A percentile compares a stretch with the other conserved stretches of the same genome.
These are phyloP conservation scores for Fusarium ramigenum DNA, from an alignment of 2,329 filamentous ascomycete species.

Conservation along the genomic window DNA sequence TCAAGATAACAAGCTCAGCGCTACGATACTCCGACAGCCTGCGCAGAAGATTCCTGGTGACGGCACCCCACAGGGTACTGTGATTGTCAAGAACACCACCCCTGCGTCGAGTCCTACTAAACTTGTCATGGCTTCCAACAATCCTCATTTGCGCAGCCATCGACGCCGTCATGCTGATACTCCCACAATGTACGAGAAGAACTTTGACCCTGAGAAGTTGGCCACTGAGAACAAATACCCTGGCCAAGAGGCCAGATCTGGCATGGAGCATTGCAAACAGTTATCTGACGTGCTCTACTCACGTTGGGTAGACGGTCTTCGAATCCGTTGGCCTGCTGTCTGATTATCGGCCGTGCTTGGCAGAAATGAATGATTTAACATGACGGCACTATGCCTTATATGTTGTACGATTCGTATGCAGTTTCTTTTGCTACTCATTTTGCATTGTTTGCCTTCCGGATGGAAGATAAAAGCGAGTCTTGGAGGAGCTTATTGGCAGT, in stretches of 20 bases:
- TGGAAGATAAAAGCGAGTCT: conserved; percentile 3
- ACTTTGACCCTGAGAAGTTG: conserved; percentile 58
- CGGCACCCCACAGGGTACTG: conserved; percentile 63
- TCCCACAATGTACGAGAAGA: conserved; percentile 54
- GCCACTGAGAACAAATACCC: conserved; percentile 63
- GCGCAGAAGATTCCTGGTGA: conserved; percentile 53
- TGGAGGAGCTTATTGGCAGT: background rate
- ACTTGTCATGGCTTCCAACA: conserved; percentile 80
- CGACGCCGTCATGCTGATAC: conserved; percentile 68
- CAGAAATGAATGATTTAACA: background rate
- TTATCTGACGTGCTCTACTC: conserved; percentile 90
- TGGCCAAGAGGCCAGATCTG: conserved; percentile 65
- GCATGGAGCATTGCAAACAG: conserved; percentile 93
- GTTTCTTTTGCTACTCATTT: conserved; percentile 19
- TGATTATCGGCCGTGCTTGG: conserved; percentile 14
- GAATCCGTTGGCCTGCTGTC: conserved; percentile 70
- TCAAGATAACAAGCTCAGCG: conserved; percentile 71
- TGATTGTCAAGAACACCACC: conserved; percentile 64
- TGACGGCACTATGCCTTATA: background rate
- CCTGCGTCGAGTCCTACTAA: conserved; percentile 65
- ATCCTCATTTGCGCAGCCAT: conserved; percentile 85
- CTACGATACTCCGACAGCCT: conserved; percentile 56
- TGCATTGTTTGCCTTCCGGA: conserved; percentile 11
- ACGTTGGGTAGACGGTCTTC: conserved; percentile 87
- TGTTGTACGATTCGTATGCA: conserved; percentile 16